A percentile compares a stretch with the other conserved stretches of the same genome.
Evolutionary conservation across 345 rosid species (phyloP).

Genomic region (Camelina laxa): DNA sequence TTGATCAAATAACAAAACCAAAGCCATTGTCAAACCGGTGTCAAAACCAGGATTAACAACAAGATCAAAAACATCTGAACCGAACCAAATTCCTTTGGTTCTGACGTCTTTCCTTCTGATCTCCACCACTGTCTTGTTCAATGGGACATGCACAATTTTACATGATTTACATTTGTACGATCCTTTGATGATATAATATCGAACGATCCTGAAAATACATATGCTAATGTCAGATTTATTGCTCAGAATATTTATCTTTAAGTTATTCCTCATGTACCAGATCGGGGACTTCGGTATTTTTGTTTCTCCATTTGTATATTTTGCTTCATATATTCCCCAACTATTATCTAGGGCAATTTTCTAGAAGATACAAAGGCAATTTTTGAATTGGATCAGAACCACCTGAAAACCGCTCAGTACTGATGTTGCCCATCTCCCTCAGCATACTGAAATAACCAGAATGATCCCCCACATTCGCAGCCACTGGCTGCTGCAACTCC

Average conservation of each 20-base stretch:
- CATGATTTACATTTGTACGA: conserved; percentile 71
- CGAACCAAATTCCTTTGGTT: conserved; percentile 56
- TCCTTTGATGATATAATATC: conserved; percentile 71
- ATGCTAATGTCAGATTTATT: conserved; percentile 47
- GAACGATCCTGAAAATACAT: conserved; percentile 46
- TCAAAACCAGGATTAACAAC: conserved; percentile 61
- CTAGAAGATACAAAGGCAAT: not conserved
- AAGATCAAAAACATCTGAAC: conserved; percentile 72
- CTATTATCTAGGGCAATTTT: conserved; percentile 32
- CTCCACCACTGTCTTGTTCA: conserved; percentile 68
- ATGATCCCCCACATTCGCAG: too few species aligned
- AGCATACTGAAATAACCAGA: too few species aligned
- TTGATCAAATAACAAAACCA: conserved; percentile 75
- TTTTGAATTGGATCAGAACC: too few species aligned
- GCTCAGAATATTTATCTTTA: conserved; percentile 48
- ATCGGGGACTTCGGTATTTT: conserved; percentile 49
- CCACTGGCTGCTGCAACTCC: too few species aligned
- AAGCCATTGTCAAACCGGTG: conserved; percentile 76
- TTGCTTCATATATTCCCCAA: conserved; percentile 81
- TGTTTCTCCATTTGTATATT: conserved; percentile 26
- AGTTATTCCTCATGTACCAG: conserved; percentile 59
- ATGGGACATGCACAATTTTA: conserved; percentile 55
- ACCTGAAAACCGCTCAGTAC: too few species aligned
- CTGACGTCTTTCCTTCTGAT: conserved; percentile 66
- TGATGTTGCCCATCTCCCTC: too few species aligned